Percentiles rank a stretch among this genome's conserved stretches.
Evolutionary conservation across 345 rosid genomes (phyloP).

Genomic region (Eucalyptus curtisii): DNA sequence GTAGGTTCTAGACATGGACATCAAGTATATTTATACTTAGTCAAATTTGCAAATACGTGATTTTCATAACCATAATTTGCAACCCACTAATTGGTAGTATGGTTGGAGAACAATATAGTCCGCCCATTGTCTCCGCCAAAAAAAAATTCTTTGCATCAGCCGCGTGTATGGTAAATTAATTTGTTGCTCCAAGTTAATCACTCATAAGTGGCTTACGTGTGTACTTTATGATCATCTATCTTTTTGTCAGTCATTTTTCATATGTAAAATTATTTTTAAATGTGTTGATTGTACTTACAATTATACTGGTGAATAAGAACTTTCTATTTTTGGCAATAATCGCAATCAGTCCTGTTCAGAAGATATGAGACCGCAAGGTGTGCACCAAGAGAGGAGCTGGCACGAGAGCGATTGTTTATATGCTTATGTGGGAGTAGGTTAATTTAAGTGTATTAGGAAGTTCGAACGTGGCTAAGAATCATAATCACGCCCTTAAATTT

Average conservation of each 20-base stretch:
- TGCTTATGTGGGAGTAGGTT: conserved; percentile 1
- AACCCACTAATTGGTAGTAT: neutral
- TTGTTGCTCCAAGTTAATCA: neutral
- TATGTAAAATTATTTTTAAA: neutral
- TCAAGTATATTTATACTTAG: neutral
- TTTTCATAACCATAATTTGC: neutral
- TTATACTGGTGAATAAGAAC: neutral
- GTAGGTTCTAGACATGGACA: neutral
- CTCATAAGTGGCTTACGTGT: neutral
- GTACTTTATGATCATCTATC: neutral
- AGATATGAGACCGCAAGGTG: neutral
- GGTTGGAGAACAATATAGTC: neutral
- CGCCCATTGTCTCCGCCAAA: neutral
- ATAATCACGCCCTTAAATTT: neutral
- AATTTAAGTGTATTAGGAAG: neutral
- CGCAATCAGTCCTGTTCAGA: neutral
- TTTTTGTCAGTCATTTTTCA: neutral
- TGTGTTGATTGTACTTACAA: neutral
- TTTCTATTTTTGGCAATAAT: neutral
- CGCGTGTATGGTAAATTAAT: neutral
- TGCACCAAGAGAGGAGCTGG: neutral
- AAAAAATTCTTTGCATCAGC: neutral
- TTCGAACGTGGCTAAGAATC: neutral
- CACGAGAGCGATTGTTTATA: neutral
- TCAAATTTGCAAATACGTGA: neutral